These are phyloP conservation scores for Chionographis japonica DNA, from an alignment of 106 monocot species.

Conservation along the genomic window DNA sequence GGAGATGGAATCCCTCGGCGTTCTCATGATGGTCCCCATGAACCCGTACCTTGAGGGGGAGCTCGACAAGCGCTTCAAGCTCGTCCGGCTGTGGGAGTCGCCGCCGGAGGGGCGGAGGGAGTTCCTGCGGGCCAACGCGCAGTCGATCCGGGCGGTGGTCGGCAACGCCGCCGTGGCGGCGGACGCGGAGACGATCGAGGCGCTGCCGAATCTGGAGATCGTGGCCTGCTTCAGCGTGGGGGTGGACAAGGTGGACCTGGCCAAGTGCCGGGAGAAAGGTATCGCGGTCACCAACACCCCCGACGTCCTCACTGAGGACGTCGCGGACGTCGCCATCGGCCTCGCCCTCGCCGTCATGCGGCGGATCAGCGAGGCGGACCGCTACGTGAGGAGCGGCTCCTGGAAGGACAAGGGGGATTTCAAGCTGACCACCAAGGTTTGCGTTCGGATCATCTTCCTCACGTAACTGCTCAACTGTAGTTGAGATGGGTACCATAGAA, in stretches of 20 bases:
- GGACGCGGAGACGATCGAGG: constrained; percentile 64
- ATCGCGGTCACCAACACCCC: constrained; percentile 76
- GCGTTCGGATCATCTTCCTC: too few relatives aligned
- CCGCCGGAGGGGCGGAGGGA: constrained; percentile 32
- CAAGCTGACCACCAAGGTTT: constrained; percentile 55
- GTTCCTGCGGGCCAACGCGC: constrained; percentile 38
- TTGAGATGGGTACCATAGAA: too few relatives aligned
- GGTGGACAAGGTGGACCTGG: constrained; percentile 67
- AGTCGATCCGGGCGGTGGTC: constrained; percentile 59
- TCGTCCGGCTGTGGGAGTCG: constrained; percentile 66
- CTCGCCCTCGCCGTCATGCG: constrained; percentile 62
- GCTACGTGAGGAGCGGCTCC: constrained; percentile 40
- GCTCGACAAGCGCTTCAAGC: constrained; percentile 47
- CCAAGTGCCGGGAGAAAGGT: constrained; percentile 59
- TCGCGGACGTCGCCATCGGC: constrained; percentile 76
- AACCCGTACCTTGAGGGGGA: constrained; percentile 64
- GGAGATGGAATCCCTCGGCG: constrained; percentile 31
- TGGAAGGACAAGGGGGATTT: constrained; percentile 43
- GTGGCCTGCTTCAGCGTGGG: constrained; percentile 69
- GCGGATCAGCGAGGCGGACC: constrained; percentile 44
- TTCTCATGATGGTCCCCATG: constrained; percentile 44
- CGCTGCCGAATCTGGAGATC: constrained; percentile 66
- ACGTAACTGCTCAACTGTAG: too few relatives aligned
- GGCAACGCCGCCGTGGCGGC: constrained; percentile 43
- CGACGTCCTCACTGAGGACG: constrained; percentile 70